phyloP scores from a whole-genome alignment of 176 grass and related monocot species.

The Phragmites australis region DNA sequence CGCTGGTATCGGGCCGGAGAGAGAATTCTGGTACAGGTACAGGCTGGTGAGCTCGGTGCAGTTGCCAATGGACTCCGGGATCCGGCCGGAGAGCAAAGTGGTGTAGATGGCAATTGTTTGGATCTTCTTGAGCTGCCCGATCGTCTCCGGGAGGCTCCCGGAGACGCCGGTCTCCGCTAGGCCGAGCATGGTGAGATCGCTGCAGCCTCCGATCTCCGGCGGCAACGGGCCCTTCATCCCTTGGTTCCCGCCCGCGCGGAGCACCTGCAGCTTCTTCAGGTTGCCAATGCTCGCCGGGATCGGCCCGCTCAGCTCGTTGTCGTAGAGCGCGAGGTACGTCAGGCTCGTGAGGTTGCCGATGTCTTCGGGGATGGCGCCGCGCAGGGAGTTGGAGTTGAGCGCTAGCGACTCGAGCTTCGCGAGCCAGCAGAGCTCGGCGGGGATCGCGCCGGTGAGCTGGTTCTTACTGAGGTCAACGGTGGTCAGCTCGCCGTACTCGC shows the following conservation, averaged over 20 bases:
- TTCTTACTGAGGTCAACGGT: constrained; percentile 86
- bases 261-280: constrained; percentile 69
- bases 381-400: constrained; percentile 81
- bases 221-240: constrained; percentile 73
- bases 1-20: constrained; percentile 68
- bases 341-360: constrained; percentile 73
- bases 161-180: constrained; percentile 87
- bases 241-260: constrained; percentile 85
- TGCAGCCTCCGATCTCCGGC: constrained; percentile 77
- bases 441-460: constrained; percentile 72
- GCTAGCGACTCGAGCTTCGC: constrained; percentile 58
- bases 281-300: constrained; percentile 74
- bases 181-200: constrained; percentile 65
- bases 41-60: constrained; percentile 86
- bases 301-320: constrained; percentile 69
- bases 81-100: constrained; percentile 63
- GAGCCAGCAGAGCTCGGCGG: constrained; percentile 65
- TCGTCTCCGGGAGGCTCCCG: constrained; percentile 74
- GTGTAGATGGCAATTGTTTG: constrained; percentile 97
- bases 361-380: constrained; percentile 68
- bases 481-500: constrained; percentile 49
- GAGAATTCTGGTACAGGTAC: constrained; percentile 92
- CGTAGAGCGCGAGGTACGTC: constrained; percentile 60
- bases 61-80: constrained; percentile 86
- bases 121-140: constrained; percentile 79